Base-by-base conservation (phyloP, 2,329 filamentous ascomycete genomes). In the Exserohilum rostratum region DNA sequence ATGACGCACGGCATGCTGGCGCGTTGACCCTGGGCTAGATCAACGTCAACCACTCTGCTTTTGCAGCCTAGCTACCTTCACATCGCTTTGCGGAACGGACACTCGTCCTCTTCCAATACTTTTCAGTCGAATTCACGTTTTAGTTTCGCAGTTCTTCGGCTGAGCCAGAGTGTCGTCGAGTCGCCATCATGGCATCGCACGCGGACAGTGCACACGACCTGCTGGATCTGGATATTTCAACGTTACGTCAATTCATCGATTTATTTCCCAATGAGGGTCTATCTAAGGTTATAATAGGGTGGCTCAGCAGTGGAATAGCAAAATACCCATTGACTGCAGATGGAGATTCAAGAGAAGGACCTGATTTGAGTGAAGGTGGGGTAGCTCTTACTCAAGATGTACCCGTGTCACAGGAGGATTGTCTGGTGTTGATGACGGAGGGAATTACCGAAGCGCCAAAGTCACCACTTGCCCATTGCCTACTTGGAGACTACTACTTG, bases 191-290 rank as follows among this genome's bases (percentile, higher is more conserved):
- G 72, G 69, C 69, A 58, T 73, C 69, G 58, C 70, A 69, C 43
- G 64, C 61, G 18, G 66, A 74, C 56, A 73, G 72, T 57, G 72
- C 72, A 22, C 71, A 76, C 58, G 69, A 74, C 50, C 40, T 74
- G 33, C 60, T 83, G n/a, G 85, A 91, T 22, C 89, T 91, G 80
- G 93, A 98, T 69, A 83, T 86, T 38, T 85, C 85, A 38, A 80
- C 93, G n/a, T 78, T 99, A 20, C 83, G 88, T 50, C 87, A 92
- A 62, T 99, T 93, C 69, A 89, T 91, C 58, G 79, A 82, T 3
- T 87, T 95, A 64, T 99, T 99, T 64, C 91, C 93, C 0, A 87
- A 91, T 3, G 87, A 87, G 53, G 93, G 95, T 27, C 81, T 98
- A 6, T 87, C 87, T 47, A 92, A 92, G 66, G 86, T 96, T 31